Base-by-base conservation (phyloP, 1,139 yeast genomes). In the Debaryomycetaceae sp. region DNA sequence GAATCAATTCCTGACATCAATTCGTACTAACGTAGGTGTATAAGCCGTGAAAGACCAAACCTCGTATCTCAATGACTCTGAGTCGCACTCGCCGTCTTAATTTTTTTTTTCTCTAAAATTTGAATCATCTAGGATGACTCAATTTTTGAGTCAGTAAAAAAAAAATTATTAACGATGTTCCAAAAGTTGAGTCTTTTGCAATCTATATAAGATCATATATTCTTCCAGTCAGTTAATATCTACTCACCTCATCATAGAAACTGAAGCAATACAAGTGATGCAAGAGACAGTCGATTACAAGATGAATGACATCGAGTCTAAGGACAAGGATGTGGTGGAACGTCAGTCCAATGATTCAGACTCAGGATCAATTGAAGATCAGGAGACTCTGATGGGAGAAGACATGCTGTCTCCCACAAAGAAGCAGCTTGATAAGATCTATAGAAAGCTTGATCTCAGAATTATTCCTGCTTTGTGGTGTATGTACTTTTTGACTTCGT, bases 401-500 rank as follows among this genome's bases (percentile, higher is more conserved):
- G 36, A 42, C 14, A 17, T 3, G 5, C 4, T n/a, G 38, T 6
- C 31, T 2, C 11, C 31, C 3, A 11, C 8, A 7, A 8, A 42
- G 20, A 65, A 67, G 38, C 68, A 72, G 45, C 69, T 86, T 45
- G 83, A 85, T 56, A 69, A 65, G 42, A 72, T 87, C 38, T 87
- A 87, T 60, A 63, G 86, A 40, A 82, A 80, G 56, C 68, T 87
- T 37, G 96, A 87, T 57, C 59, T 62, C 40, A 70, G 95, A 43
- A 85, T 87, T 54, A 84, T 87, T 47, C 95, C 96, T 4, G 93
- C 95, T 0, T 69, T 88, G 45, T 88, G 96, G 96, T 68, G 80
- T 42, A 68, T 88, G 49, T 88, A 88, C 61, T 88, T 88, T 56
- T 69, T 88, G 45, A 81, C 90, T 0, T 87, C 95, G 1, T 87